Base-by-base conservation (phyloP, 768 basidiomycete species). In the Boletales sp. region DNA sequence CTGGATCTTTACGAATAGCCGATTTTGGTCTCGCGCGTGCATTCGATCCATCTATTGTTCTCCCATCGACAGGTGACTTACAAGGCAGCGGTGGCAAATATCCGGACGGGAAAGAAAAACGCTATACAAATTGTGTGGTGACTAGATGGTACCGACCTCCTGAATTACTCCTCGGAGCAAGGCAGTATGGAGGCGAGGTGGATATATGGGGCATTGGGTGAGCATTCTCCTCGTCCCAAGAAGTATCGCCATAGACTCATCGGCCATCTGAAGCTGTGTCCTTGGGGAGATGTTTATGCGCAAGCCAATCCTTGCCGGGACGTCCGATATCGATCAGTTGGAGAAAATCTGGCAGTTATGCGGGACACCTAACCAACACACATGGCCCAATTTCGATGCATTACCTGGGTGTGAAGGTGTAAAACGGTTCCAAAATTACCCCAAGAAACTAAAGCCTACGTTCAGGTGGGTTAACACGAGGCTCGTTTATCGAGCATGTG, bases 121-220 rank as follows among this genome's bases (percentile, higher is more conserved):
- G 85, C 67, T 97, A 97, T 64, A 99, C 97, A 1, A 94, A 95
- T 62, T 94, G 90, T 58, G 93, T 97, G 27, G 92, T 95, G 24
- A 95, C 93, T 10, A 74, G 92, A 39, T 97, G 93, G 94, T 97
- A 97, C 61, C 81, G 94, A 17, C 91, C 94, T 14, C 94, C 94
- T 0, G 93, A 97, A 75, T 74, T 99, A 2, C 74, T 99, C 12
- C 75, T 99, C 13, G 94, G 94, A 36, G 87, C 90, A 14, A 77
- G 85, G 40, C 82, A 89, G 53, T 98, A 99, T 58, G 92, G 92
- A 9, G 89, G 90, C 1, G 91, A 93, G 58, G 87, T 99, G 38
- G 97, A 99, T 68, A 86, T 99, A 60, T 99, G 97, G 97, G 93
- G 95, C 8, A 84, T 98, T 46, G 97, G 95, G 84, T 94, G 64